Base-by-base conservation (phyloP, 2,329 filamentous ascomycete species). In the Aspergillus puulaauensis region DNA sequence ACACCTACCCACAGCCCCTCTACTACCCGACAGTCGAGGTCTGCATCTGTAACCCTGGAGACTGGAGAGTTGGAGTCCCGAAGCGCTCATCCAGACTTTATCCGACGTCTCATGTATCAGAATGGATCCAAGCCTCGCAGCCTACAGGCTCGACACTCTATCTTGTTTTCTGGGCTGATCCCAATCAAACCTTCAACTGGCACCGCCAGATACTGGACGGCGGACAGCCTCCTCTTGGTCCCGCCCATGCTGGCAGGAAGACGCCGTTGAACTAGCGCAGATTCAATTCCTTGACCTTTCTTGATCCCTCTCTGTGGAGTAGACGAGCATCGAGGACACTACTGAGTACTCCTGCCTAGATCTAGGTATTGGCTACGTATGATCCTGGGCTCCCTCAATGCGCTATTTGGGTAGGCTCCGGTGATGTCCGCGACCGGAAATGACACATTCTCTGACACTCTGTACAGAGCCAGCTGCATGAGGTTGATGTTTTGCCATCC, bases 351-450 rank as follows among this genome's bases (percentile, higher is more conserved):
- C 21, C 21, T 11, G n/a, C 6, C 19, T 21, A 31, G n/a, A 27
- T 8, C 17, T 48, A 35, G 15, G 27, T n/a, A 47, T 19, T 43
- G n/a, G n/a, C 19, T n/a, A 21, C 8, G 4, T 24, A 27, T 24
- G 27, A 48, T 48, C 24, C 21, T 31, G 27, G 45, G 17, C 9
- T 3, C 27, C 45, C 19, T 48, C 6, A 48, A 35, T n/a, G 45
- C 17, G 17, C 45, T 48, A 5, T 9, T 33, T 19, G 27, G n/a
- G 45, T 48, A 31, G 45, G 45, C 15, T 19, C 45, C 19, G 31
- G 45, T 48, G 39, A 44, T 54, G 52, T 62, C 63, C 55, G 60
- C 52, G 53, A 64, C 57, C 61, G 58, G 62, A 57, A 40, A 60
- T 60, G 56, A 47, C 35, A 54, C 41, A 23, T 57, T 48, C 52